Evolutionary conservation across 1,284 basidiomycete genomes (phyloP), one percentile per base, ranked within the genome.

Genomic region (Thecaphora frezii): DNA sequence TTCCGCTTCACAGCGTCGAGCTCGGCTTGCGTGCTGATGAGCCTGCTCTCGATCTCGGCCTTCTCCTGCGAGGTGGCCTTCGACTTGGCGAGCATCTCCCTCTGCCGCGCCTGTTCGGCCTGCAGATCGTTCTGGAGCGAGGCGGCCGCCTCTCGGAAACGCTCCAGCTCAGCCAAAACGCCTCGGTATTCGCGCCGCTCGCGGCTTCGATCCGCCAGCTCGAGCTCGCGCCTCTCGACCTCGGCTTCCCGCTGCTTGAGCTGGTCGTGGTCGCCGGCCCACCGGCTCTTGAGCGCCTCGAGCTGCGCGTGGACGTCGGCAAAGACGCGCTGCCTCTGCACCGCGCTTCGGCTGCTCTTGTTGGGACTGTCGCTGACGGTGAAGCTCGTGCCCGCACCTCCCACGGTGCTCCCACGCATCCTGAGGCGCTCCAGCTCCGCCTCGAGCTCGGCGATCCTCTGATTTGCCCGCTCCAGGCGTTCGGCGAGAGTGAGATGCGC

Each of bases 391-490:
- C 51, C 50, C 8, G 52, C 46, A 10, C 41, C 51, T 21, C 61
- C 58, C 10, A 16, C 33, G 7, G 33, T 16, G 18, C 33, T 36
- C 16, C 12, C 8, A 4, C 33, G 33, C 30, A 51, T 49, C 19
- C 57, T 48, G 3, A 65, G 53, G 14, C 57, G 26, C 25, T 54
- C 60, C 24, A 70, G 51, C 23, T 70, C 67, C 14, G 57, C 64
- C 44, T 70, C 60, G 44, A 70, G 60, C 41, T 59, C 59, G 10
- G 51, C 60, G 46, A 66, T 70, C 24, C 64, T 51, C 16, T 55
- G 36, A 24, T 58, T 51, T 5, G 67, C 67, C n/a, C 57, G 57
- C 18, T 54, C 39, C 2, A 70, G 58, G 16, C 58, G 40, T 23
- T 66, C 54, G 23, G 60, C 55, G n/a, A 66, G 38, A 5, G 63